phyloP scores from a whole-genome alignment of 345 rosid genomes.

The Eucalyptus marginata region DNA sequence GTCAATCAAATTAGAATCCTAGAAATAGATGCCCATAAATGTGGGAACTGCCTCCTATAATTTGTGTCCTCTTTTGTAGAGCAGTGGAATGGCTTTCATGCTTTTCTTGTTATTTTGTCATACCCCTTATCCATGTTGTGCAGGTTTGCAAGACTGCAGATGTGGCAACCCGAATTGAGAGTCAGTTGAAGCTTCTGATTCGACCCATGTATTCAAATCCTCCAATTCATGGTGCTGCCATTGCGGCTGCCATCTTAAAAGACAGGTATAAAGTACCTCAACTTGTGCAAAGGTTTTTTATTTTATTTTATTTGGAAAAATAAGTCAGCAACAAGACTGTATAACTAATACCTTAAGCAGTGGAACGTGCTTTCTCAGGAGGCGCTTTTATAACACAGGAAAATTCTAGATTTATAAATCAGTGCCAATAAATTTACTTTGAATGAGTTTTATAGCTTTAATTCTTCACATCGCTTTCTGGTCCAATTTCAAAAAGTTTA shows the following conservation, averaged over 20 bases:
- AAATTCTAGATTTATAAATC: not conserved
- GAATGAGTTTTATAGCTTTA: not conserved
- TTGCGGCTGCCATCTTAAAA: conserved; percentile 29
- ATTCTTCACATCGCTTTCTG: not conserved
- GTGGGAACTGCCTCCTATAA: not conserved
- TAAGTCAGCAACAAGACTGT: not conserved
- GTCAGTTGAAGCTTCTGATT: conserved; percentile 46
- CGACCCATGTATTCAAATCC: conserved; percentile 52
- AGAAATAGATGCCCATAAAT: not conserved
- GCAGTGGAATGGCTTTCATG: not conserved
- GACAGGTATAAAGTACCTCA: conserved; percentile 10
- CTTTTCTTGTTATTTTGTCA: not conserved
- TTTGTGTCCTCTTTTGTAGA: not conserved
- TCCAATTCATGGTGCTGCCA: conserved; percentile 45
- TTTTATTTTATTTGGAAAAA: not conserved
- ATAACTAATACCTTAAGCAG: not conserved
- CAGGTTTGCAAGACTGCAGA: conserved; percentile 37
- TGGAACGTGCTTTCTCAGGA: not conserved
- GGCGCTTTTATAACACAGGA: not conserved
- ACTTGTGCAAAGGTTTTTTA: not conserved
- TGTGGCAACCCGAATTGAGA: conserved; percentile 29
- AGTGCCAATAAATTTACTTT: not conserved
- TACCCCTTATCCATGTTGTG: not conserved
- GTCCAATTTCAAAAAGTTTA: not conserved
- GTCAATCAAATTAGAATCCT: not conserved